These are phyloP conservation scores for Entelexis sorbosivorans DNA, from an alignment of 1,139 yeast genomes.

Conservation along the genomic window DNA sequence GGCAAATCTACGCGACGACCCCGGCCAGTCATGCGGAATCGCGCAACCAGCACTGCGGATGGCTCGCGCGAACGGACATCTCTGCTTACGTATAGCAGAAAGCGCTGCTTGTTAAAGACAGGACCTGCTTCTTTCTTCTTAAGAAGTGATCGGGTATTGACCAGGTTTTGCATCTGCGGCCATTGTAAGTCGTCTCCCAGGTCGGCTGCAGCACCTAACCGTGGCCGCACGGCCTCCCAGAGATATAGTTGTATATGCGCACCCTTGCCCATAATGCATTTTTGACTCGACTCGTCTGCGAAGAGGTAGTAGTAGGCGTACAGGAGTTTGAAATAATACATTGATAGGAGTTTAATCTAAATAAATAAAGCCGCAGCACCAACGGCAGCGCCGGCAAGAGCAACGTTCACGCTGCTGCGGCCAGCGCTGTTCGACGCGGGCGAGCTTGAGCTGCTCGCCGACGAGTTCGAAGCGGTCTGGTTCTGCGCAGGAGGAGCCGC, in stretches of 20 bases:
- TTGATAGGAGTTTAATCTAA: neutral
- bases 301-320: no score
- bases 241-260: no score
- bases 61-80: neutral
- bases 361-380: conserved; percentile 12
- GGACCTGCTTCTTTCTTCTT: no score
- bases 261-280: no score
- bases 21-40: conserved; percentile 13
- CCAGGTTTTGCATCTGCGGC: no score
- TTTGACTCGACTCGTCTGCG: no score
- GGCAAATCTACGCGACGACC: neutral
- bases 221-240: no score
- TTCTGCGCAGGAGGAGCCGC: neutral
- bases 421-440: neutral
- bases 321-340: neutral
- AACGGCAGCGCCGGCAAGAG: conserved; percentile 3
- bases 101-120: no score
- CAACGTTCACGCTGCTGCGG: neutral
- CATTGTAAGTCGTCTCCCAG: no score
- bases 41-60: conserved; percentile 5
- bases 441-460: neutral
- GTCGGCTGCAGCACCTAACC: no score
- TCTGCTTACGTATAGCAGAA: neutral
- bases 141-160: no score
- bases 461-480: neutral